Evolutionary conservation across 2,329 filamentous ascomycete species (phyloP).

Genomic region (Penicillium sumatraense): DNA sequence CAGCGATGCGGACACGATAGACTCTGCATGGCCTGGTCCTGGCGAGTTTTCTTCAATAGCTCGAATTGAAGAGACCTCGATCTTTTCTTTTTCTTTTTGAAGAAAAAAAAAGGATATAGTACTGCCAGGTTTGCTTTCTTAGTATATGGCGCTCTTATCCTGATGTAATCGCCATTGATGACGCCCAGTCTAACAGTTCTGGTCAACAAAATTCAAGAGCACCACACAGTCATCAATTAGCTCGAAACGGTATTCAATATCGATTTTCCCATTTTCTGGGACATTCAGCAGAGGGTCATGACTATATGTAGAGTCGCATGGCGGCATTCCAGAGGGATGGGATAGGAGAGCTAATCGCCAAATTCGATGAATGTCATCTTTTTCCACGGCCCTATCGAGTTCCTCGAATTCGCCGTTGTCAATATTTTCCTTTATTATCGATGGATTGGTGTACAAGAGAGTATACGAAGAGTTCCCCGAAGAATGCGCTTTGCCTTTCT

Average conservation of each 20-base stretch:
- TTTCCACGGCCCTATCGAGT: neutral
- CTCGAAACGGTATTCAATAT: neutral
- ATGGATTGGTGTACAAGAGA: neutral
- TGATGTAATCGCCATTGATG: too few relatives aligned
- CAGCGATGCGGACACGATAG: neutral
- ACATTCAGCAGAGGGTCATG: neutral
- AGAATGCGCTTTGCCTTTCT: slow-evolving; percentile 25
- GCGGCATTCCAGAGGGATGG: slow-evolving; percentile 5
- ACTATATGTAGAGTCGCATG: slow-evolving; percentile 2
- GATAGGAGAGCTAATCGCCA: neutral
- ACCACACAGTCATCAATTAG: neutral
- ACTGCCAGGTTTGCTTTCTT: too few relatives aligned
- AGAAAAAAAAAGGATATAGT: too few relatives aligned
- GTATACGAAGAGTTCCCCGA: slow-evolving; percentile 16
- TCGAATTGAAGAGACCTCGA: neutral
- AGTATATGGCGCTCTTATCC: too few relatives aligned
- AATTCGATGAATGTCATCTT: neutral
- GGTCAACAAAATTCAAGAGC: neutral
- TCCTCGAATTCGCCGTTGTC: neutral
- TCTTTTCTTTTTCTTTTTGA: too few relatives aligned
- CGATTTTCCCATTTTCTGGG: neutral
- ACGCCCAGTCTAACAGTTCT: neutral
- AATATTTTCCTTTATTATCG: neutral
- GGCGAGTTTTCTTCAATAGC: neutral
- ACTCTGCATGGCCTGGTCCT: neutral